phyloP scores from a whole-genome alignment of 768 basidiomycete species.

The Mycena galopus region DNA sequence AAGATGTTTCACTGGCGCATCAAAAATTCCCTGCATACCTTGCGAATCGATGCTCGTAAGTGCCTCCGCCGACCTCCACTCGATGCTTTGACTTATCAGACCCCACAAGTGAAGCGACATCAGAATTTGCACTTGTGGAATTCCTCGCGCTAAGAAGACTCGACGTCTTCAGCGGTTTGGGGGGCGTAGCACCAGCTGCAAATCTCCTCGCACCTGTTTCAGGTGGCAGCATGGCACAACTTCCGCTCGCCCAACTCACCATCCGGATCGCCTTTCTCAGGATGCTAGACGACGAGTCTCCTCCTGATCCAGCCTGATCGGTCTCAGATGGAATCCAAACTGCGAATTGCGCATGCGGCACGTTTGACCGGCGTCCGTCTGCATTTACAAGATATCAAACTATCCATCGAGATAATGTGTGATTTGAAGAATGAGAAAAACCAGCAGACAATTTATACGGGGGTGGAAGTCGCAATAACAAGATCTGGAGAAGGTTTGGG shows the following conservation, averaged over 20 bases:
- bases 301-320: neutral
- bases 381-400: slow-evolving; percentile 20
- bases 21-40: neutral
- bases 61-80: neutral
- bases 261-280: neutral
- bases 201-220: neutral
- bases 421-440: slow-evolving; percentile 21
- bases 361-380: slow-evolving; percentile 18
- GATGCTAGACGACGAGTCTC: neutral
- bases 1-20: no score
- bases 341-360: slow-evolving; percentile 13
- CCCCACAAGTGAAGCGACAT: neutral
- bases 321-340: neutral
- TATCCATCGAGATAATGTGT: slow-evolving; percentile 21
- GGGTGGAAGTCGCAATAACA: slow-evolving; percentile 15
- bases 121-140: neutral
- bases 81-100: neutral
- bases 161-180: neutral
- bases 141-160: neutral
- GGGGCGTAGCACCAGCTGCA: neutral
- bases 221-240: neutral
- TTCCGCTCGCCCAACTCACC: neutral
- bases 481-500: slow-evolving; percentile 18
- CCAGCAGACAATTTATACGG: slow-evolving; percentile 22
- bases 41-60: neutral